Base-by-base conservation (phyloP, 2,329 filamentous ascomycete genomes). In the Aspergillus oerlinghausenensis region DNA sequence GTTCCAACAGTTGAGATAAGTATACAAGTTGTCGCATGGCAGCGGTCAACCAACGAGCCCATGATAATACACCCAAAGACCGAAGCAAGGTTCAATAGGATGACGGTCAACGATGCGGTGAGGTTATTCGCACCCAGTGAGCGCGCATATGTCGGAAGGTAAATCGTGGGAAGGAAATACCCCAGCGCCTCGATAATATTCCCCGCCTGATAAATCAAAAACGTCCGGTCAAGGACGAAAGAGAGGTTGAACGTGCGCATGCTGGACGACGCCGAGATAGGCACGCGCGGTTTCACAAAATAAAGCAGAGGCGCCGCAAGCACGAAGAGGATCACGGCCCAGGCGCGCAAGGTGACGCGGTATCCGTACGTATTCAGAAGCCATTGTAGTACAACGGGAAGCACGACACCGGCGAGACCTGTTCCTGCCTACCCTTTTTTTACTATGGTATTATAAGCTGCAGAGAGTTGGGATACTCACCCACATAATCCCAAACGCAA, bases 401-500 rank as follows among this genome's bases (percentile, higher is more conserved):
- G 64, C 7, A 67, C 60, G 21, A 71, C 62, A 1, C 71, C 68
- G 3, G 67, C 67, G 14, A 73, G 51, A 1, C 71, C 70, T 2
- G 69, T 70, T 5, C 69, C 70, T 19, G 69, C 67, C 63, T 67
- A 40, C 9, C 25, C 5, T 26, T 26, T 26, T 26, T 26, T 26
- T 26, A 26, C 1, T 7, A 26, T 26, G 5, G 25, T 26, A 26
- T 1, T 26, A 26, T 26, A 26, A 26, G 25, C 25, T 26, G 25
- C 25, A 4, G 17, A 8, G 3, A 3, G 7, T 26, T 26, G 25
- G 10, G 11, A 43, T 17, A 57, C 69, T 61, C 49, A 70, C 75
- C 77, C 79, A 79, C 38, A 79, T 75, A 6, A 76, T 73, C 5
- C 80, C 80, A 59, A 77, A 80, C 0, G 80, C 80, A 21, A 82